Conservation (phyloP, 257 asterid species). For the Primulina eburnea region DNA sequence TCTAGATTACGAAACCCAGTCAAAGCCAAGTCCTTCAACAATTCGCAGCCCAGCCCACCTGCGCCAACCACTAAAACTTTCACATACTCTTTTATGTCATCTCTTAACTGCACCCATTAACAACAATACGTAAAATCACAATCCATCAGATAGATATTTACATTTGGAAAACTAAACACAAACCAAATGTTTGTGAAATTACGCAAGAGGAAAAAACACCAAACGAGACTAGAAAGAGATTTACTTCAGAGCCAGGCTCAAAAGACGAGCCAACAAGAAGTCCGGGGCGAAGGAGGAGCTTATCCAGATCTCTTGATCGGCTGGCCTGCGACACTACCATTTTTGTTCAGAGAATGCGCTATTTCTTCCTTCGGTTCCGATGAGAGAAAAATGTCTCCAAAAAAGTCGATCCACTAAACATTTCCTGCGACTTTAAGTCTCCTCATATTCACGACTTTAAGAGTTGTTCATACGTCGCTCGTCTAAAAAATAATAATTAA, state of each 20-base stretch:
- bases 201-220: conserved; percentile 5
- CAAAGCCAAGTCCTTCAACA: conserved; percentile 92
- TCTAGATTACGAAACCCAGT: conserved; percentile 83
- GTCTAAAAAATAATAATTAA: no score
- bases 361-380: not conserved
- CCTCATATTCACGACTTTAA: no score
- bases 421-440: not conserved
- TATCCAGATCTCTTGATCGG: conserved; percentile 95
- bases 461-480: not conserved
- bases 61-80: conserved; percentile 94
- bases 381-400: not conserved
- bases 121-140: conserved; percentile 3
- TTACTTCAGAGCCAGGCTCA: conserved; percentile 74
- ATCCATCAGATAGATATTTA: conserved; percentile 13
- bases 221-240: not conserved
- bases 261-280: conserved; percentile 72
- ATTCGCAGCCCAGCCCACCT: conserved; percentile 97
- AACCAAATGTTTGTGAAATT: conserved; percentile 22
- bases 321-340: conserved; percentile 78
- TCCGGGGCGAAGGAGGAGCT: conserved; percentile 88
- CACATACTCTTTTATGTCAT: conserved; percentile 70
- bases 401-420: not conserved
- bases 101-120: conserved; percentile 55
- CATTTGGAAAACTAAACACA: conserved; percentile 17
- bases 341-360: conserved; percentile 2